Evolutionary conservation across 768 basidiomycete genomes (phyloP).

Genomic region (Phlebiopsis gigantea): DNA sequence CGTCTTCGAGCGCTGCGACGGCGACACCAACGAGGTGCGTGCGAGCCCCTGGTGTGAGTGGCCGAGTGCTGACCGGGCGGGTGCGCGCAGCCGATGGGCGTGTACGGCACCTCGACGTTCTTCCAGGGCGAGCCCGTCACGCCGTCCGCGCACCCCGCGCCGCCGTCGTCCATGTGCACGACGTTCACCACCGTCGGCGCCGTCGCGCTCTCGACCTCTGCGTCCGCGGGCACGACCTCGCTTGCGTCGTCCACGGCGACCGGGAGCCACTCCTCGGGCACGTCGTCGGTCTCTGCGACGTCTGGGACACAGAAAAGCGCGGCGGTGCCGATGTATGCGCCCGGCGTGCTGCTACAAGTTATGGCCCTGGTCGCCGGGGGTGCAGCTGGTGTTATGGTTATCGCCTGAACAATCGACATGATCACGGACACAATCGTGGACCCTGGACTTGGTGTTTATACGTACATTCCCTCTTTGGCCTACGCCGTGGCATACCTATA

Average conservation of each 20-base stretch:
- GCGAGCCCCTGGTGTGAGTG: not conserved
- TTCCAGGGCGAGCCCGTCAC: slow-evolving; percentile 55
- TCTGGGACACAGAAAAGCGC: not conserved
- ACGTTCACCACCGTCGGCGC: slow-evolving; percentile 47
- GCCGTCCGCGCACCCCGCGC: slow-evolving; percentile 51
- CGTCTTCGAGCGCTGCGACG: slow-evolving; percentile 40
- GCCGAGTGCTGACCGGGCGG: not conserved
- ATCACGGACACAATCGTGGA: not conserved
- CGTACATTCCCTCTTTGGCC: not conserved
- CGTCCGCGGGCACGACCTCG: no score
- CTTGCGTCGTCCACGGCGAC: not conserved
- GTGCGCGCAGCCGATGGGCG: slow-evolving; percentile 50
- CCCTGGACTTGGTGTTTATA: not conserved
- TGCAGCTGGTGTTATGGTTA: not conserved
- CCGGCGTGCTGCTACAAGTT: not conserved
- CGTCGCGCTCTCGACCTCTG: slow-evolving; percentile 13
- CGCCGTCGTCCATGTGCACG: slow-evolving; percentile 57
- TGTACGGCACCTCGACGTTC: slow-evolving; percentile 62
- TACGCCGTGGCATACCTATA: not conserved
- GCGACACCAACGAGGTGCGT: slow-evolving; percentile 44
- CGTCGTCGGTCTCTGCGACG: not conserved
- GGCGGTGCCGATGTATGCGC: no score
- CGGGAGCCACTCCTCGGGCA: not conserved
- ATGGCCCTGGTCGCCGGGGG: not conserved
- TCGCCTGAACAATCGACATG: not conserved